phyloP scores from a whole-genome alignment of 768 basidiomycete genomes.

The Hygrophorus pudorinus region DNA sequence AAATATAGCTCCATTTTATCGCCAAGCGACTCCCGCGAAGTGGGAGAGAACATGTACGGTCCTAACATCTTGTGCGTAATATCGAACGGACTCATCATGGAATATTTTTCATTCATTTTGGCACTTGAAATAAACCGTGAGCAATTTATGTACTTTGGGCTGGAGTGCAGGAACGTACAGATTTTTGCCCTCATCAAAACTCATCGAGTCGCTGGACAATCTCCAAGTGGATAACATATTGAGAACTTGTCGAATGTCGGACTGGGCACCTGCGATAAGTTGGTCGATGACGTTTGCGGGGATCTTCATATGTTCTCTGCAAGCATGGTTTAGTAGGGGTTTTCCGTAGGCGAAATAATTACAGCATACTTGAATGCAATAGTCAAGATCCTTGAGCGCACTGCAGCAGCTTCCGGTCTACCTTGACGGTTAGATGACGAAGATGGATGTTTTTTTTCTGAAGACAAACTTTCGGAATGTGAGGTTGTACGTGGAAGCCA shows the following conservation, averaged over 20 bases:
- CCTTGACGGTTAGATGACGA: conserved; percentile 5
- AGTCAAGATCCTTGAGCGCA: conserved; percentile 82
- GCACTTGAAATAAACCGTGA: conserved; percentile 35
- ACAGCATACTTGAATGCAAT: conserved; percentile 78
- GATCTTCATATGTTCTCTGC: conserved; percentile 88
- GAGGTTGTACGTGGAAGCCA: conserved; percentile 60
- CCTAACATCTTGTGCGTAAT: conserved; percentile 84
- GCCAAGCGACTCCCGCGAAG: conserved; percentile 67
- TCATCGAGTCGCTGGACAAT: conserved; percentile 69
- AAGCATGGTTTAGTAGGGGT: not conserved
- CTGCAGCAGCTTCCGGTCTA: conserved; percentile 66
- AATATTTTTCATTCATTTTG: conserved; percentile 87
- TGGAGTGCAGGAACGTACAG: conserved; percentile 46
- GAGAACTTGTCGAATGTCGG: conserved; percentile 93
- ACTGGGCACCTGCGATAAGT: conserved; percentile 79
- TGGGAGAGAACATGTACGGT: conserved; percentile 82
- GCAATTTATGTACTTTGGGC: not conserved
- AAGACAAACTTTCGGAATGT: conserved; percentile 62
- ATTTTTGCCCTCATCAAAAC: conserved; percentile 86
- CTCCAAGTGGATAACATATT: conserved; percentile 99
- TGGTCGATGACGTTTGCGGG: conserved; percentile 88
- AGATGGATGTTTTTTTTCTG: too few species aligned
- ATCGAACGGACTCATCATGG: conserved; percentile 86
- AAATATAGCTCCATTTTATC: conserved; percentile 97
- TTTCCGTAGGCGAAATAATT: not conserved